phyloP scores from a whole-genome alignment of 2,329 filamentous ascomycete species.

The Torrubiellomyces zombiae region DNA sequence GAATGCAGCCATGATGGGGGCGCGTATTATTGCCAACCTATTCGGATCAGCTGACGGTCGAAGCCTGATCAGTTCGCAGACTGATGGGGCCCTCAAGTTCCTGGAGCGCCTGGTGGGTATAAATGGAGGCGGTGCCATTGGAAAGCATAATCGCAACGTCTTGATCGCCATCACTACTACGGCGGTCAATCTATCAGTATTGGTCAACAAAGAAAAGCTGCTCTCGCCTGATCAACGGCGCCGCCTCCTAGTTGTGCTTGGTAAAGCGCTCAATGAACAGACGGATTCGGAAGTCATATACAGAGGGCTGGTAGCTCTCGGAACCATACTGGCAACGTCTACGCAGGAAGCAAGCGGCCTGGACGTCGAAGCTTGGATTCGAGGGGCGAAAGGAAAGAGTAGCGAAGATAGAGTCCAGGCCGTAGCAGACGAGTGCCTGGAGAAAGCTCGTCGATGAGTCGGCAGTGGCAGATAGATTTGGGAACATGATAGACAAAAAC shows the following conservation, averaged over 20 bases:
- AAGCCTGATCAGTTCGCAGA: slow-evolving; percentile 39
- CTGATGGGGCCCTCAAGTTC: slow-evolving; percentile 41
- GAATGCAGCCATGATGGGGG: slow-evolving; percentile 78
- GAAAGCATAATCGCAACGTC: slow-evolving; percentile 55
- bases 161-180: slow-evolving; percentile 68
- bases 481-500: not conserved
- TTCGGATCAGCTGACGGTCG: slow-evolving; percentile 63
- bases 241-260: slow-evolving; percentile 42
- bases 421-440: slow-evolving; percentile 29
- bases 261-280: slow-evolving; percentile 45
- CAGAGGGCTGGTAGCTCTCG: slow-evolving; percentile 64
- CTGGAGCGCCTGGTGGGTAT: slow-evolving; percentile 45
- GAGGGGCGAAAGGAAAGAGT: slow-evolving; percentile 24
- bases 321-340: slow-evolving; percentile 49
- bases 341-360: slow-evolving; percentile 25
- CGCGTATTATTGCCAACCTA: slow-evolving; percentile 68
- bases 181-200: slow-evolving; percentile 70
- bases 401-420: slow-evolving; percentile 29
- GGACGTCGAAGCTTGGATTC: slow-evolving; percentile 23
- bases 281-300: slow-evolving; percentile 73
- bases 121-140: slow-evolving; percentile 28
- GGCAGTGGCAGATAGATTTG: not conserved
- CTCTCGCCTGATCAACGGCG: slow-evolving; percentile 16
- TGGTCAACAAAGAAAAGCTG: slow-evolving; percentile 34
- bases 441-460: slow-evolving; percentile 9